A percentile compares a stretch with the other conserved stretches of the same genome.
phyloP scores from a whole-genome alignment of 768 basidiomycete genomes.

The Kwoniella sp. region DNA sequence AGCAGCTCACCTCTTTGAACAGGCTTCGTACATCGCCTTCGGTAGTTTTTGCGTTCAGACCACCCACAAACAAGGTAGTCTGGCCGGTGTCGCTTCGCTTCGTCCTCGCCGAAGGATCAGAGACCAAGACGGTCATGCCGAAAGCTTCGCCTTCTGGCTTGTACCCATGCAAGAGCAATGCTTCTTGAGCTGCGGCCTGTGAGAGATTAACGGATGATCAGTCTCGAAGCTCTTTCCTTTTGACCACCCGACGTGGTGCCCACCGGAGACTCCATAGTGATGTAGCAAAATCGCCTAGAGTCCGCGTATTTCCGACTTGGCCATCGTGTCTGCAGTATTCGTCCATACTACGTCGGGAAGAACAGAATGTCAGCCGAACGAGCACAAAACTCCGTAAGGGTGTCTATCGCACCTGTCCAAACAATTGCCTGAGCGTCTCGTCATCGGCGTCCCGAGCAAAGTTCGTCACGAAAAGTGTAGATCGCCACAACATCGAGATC shows the following conservation, averaged over 20 bases:
- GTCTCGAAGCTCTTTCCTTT: no score
- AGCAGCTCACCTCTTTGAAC: constrained; percentile 62
- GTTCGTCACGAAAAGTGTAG: constrained; percentile 93
- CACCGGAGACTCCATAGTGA: constrained; percentile 85
- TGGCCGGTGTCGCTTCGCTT: constrained; percentile 85
- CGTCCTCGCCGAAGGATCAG: constrained; percentile 86
- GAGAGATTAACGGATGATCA: constrained; percentile 1
- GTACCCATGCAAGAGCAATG: constrained; percentile 76
- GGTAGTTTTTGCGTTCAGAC: constrained; percentile 74
- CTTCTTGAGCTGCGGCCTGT: constrained; percentile 66
- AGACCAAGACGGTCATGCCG: constrained; percentile 75
- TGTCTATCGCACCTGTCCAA: constrained; percentile 68
- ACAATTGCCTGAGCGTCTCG: constrained; percentile 70
- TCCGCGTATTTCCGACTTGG: constrained; percentile 95
- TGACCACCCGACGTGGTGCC: no score
- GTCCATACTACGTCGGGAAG: constrained; percentile 68
- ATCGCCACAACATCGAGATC: constrained; percentile 89
- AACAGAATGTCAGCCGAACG: constrained; percentile 8
- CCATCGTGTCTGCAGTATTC: constrained; percentile 93
- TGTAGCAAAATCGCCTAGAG: constrained; percentile 87
- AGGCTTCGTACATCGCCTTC: constrained; percentile 76
- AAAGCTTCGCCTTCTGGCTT: constrained; percentile 62
- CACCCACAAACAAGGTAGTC: constrained; percentile 83
- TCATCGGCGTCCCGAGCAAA: constrained; percentile 87
- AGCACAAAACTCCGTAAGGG: no score